Percentiles rank a stretch among this genome's conserved stretches.
These are phyloP conservation scores for Amphirosellinia nigrospora DNA, from an alignment of 495 filamentous ascomycete species.

Conservation along the genomic window DNA sequence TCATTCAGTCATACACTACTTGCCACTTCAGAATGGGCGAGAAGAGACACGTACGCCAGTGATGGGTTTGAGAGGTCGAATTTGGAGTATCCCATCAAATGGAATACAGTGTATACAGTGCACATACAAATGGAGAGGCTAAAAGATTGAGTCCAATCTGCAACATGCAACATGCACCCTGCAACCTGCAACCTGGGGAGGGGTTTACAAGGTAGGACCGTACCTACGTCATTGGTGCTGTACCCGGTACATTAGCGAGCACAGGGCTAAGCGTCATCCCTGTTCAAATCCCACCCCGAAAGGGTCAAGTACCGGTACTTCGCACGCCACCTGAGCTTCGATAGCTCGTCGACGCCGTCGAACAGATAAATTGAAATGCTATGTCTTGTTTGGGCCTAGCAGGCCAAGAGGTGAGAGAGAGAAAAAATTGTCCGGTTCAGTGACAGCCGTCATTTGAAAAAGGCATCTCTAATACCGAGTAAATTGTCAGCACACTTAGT, in stretches of 20 bases:
- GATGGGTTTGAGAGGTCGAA: not conserved
- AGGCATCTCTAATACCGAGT: constrained; percentile 17
- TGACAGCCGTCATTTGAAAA: constrained; percentile 16
- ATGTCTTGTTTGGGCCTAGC: constrained; percentile 1
- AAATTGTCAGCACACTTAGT: constrained; percentile 11
- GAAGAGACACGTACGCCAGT: not conserved
- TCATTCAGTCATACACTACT: not conserved
- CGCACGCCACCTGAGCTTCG: constrained; percentile 12
- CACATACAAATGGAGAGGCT: not conserved
- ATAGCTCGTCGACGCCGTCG: constrained; percentile 5
- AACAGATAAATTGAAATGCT: not conserved
- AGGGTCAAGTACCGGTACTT: constrained; percentile 30
- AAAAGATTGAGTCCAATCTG: constrained; percentile 1
- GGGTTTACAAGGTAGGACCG: constrained; percentile 23
- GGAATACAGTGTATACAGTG: constrained; percentile 1
- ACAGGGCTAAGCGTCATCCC: constrained; percentile 27
- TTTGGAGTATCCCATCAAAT: not conserved
- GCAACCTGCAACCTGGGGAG: too few species aligned
- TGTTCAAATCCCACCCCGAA: constrained; percentile 24
- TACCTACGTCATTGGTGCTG: constrained; percentile 30
- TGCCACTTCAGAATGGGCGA: not conserved
- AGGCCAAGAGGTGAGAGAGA: not conserved
- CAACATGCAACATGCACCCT: too few species aligned
- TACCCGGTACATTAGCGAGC: constrained; percentile 30
- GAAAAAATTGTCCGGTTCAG: not conserved